phyloP scores from a whole-genome alignment of 257 asterid genomes.

The Euphrasia confusa region DNA sequence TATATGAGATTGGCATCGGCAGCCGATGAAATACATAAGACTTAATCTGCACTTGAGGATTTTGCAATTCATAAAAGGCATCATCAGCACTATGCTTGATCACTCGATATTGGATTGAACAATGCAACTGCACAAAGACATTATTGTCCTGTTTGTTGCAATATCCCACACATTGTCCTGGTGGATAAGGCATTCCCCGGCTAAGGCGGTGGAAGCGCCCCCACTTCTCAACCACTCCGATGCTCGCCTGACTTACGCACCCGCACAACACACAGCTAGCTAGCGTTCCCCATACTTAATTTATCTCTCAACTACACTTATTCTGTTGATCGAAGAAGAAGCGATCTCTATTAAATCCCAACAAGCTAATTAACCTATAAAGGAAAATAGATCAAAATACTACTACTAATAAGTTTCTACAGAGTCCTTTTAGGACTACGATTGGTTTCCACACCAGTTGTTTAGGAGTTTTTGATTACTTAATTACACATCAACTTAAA shows the following conservation, averaged over 20 bases:
- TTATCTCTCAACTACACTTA: too few relatives aligned
- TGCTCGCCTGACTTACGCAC: conserved; percentile 82
- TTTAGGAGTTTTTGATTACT: too few relatives aligned
- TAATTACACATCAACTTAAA: too few relatives aligned
- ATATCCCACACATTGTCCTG: too few relatives aligned
- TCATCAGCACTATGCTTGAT: conserved; percentile 82
- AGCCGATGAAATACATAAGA: conserved; percentile 72
- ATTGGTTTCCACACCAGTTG: too few relatives aligned
- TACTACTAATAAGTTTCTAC: too few relatives aligned
- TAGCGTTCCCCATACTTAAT: conserved; percentile 52
- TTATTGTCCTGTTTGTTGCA: conserved; percentile 84
- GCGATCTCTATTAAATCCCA: too few relatives aligned
- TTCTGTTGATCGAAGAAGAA: not conserved
- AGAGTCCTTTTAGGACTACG: too few relatives aligned
- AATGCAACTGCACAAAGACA: conserved; percentile 87
- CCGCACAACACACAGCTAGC: conserved; percentile 48
- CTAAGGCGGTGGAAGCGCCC: conserved; percentile 68
- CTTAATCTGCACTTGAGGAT: conserved; percentile 86
- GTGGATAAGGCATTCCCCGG: conserved; percentile 85
- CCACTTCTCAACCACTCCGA: conserved; percentile 87
- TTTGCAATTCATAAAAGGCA: conserved; percentile 93
- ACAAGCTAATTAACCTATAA: too few relatives aligned
- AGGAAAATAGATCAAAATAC: too few relatives aligned
- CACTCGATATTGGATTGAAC: conserved; percentile 88
- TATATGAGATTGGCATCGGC: conserved; percentile 28